Percentiles rank a stretch among this genome's conserved stretches.
Conservation (phyloP, 2,329 filamentous ascomycete genomes). For the Penicillium sp. region DNA sequence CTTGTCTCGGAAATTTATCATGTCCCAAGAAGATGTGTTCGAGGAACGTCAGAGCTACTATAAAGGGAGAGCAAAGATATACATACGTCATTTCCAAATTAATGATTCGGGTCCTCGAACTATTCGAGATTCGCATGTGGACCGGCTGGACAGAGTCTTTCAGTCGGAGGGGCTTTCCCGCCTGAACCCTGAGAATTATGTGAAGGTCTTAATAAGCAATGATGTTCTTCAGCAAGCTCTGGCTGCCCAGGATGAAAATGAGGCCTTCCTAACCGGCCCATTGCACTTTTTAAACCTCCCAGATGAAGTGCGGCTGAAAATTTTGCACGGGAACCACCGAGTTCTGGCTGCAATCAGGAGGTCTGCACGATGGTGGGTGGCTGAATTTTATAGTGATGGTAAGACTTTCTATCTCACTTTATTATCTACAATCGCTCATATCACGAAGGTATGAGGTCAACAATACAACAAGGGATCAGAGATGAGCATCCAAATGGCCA, state of each 20-base stretch:
- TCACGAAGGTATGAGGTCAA: not conserved
- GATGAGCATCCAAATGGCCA: conserved; percentile 6
- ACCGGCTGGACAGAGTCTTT: too few relatives aligned
- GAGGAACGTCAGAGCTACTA: too few relatives aligned
- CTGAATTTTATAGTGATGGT: conserved; percentile 6
- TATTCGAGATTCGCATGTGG: too few relatives aligned
- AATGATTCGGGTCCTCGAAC: too few relatives aligned
- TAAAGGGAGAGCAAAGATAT: too few relatives aligned
- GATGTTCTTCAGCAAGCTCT: conserved; percentile 1
- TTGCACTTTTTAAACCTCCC: too few relatives aligned
- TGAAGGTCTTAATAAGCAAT: conserved; percentile 1
- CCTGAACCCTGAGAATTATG: conserved; percentile 1
- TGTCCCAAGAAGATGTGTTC: too few relatives aligned
- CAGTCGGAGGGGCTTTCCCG: not conserved
- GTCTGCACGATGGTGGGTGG: conserved; percentile 5
- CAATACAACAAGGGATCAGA: not conserved
- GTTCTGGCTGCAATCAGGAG: conserved; percentile 3
- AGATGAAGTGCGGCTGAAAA: not conserved
- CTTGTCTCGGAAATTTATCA: too few relatives aligned
- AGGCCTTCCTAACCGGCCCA: too few relatives aligned
- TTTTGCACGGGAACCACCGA: not conserved
- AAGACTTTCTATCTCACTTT: conserved; percentile 1
- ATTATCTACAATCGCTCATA: not conserved
- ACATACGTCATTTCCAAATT: too few relatives aligned
- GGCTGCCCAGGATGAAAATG: not conserved